Evolutionary conservation across 2,329 filamentous ascomycete species (phyloP).

Genomic region (Sclerotiophoma versabilis): DNA sequence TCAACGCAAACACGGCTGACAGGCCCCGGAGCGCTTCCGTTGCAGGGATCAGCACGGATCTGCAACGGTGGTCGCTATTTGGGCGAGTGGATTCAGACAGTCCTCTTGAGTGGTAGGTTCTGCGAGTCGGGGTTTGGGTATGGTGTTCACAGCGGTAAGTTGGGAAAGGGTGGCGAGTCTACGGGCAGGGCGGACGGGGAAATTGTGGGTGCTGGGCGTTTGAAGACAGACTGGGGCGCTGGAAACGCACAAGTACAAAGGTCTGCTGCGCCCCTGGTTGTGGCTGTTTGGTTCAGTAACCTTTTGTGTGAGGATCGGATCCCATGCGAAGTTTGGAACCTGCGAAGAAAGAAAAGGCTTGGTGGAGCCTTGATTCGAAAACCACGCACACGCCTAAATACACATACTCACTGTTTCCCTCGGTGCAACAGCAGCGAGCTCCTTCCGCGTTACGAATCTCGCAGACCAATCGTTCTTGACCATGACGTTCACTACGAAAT

Average conservation of each 20-base stretch:
- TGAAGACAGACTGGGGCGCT: not conserved
- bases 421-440: slow-evolving; percentile 6
- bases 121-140: slow-evolving; percentile 2
- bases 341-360: slow-evolving; percentile 19
- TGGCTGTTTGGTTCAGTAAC: slow-evolving; percentile 1
- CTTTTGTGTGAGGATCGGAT: not conserved
- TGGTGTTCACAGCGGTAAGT: not conserved
- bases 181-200: not conserved
- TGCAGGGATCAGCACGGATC: slow-evolving; percentile 10
- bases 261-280: not conserved
- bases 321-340: slow-evolving; percentile 14
- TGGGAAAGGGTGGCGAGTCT: slow-evolving; percentile 14
- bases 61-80: slow-evolving; percentile 9
- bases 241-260: slow-evolving; percentile 9
- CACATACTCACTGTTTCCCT: slow-evolving; percentile 12
- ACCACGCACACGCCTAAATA: slow-evolving; percentile 2
- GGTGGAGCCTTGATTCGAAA: slow-evolving; percentile 15
- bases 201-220: slow-evolving; percentile 8
- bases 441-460: not conserved
- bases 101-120: slow-evolving; percentile 12
- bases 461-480: slow-evolving; percentile 1
- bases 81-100: slow-evolving; percentile 8
- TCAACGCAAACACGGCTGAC: slow-evolving; percentile 3
- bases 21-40: slow-evolving; percentile 9
- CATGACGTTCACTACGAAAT: not conserved